Evolutionary conservation across 306 rosid species (phyloP).

Genomic region (Sicyos baderoa): DNA sequence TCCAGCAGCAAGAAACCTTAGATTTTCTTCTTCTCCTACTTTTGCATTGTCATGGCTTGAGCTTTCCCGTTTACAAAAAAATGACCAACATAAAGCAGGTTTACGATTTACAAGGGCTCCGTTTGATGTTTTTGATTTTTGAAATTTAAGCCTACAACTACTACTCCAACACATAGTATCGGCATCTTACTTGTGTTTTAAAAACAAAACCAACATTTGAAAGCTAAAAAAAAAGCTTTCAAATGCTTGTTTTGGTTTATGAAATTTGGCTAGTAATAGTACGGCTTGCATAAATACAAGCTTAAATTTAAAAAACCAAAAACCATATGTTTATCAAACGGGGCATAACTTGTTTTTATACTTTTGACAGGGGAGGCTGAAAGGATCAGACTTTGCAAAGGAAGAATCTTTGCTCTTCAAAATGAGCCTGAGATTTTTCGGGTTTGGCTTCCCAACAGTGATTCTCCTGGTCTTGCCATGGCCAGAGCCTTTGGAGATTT

Average conservation of each 20-base stretch:
- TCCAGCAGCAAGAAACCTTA: background rate
- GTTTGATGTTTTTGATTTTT: no score
- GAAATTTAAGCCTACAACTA: no score
- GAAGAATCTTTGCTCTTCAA: constrained; percentile 62
- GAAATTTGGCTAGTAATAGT: no score
- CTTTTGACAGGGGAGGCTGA: constrained; percentile 54
- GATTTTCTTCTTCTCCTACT: background rate
- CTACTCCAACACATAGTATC: no score
- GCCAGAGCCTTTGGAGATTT: constrained; percentile 85
- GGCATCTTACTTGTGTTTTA: no score
- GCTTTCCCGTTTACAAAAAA: constrained; percentile 2
- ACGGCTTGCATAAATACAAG: no score
- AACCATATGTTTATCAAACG: no score
- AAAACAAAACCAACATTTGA: no score
- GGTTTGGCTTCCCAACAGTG: constrained; percentile 67
- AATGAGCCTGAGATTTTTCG: constrained; percentile 51
- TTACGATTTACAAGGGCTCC: background rate
- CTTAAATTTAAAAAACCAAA: no score
- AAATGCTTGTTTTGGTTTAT: no score
- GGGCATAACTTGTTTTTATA: background rate
- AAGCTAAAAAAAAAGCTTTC: no score
- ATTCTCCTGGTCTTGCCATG: constrained; percentile 94
- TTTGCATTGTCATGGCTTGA: background rate
- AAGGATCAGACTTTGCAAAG: constrained; percentile 61
- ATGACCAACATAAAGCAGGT: background rate